A percentile compares a stretch with the other conserved stretches of the same genome.
Evolutionary conservation across 2,329 filamentous ascomycete genomes (phyloP).

Genomic region (Cercospora brassicicola): DNA sequence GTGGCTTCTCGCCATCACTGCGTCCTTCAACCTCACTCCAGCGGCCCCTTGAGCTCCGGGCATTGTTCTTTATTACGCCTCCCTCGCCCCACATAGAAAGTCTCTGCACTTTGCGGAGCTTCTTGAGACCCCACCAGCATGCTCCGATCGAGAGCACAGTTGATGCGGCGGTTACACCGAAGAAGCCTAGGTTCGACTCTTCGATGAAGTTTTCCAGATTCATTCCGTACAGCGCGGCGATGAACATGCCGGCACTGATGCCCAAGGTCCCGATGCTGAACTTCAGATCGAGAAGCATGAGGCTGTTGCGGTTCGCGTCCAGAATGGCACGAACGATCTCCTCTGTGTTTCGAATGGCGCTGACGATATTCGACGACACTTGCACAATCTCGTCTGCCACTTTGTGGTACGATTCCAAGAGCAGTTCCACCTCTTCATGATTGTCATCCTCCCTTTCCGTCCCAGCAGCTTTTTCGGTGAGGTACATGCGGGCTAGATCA

Average conservation of each 20-base stretch:
- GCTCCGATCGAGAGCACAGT: conserved; percentile 72
- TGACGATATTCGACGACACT: conserved; percentile 87
- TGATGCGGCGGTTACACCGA: conserved; percentile 69
- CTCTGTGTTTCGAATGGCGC: conserved; percentile 94
- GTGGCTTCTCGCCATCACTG: conserved; percentile 20
- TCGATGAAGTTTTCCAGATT: conserved; percentile 99
- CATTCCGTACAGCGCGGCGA: conserved; percentile 99
- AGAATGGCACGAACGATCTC: conserved; percentile 97
- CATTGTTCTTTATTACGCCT: conserved; percentile 35
- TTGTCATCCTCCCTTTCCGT: conserved; percentile 74
- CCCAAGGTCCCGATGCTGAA: conserved; percentile 94
- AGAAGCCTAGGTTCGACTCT: conserved; percentile 85
- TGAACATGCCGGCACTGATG: conserved; percentile 90
- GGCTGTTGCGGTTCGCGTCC: conserved; percentile 94
- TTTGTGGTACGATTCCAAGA: conserved; percentile 96
- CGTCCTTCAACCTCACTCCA: conserved; percentile 34
- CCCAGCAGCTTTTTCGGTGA: conserved; percentile 82
- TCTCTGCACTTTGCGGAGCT: conserved; percentile 80
- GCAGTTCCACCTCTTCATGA: conserved; percentile 94
- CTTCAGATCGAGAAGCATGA: conserved; percentile 96
- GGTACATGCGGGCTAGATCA: conserved; percentile 90
- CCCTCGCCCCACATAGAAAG: conserved; percentile 78
- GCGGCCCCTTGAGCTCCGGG: conserved; percentile 32
- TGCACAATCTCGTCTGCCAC: conserved; percentile 98
- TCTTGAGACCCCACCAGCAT: conserved; percentile 78